Conservation (phyloP, 176 grass and related monocot genomes). For the Areca catechu region DNA sequence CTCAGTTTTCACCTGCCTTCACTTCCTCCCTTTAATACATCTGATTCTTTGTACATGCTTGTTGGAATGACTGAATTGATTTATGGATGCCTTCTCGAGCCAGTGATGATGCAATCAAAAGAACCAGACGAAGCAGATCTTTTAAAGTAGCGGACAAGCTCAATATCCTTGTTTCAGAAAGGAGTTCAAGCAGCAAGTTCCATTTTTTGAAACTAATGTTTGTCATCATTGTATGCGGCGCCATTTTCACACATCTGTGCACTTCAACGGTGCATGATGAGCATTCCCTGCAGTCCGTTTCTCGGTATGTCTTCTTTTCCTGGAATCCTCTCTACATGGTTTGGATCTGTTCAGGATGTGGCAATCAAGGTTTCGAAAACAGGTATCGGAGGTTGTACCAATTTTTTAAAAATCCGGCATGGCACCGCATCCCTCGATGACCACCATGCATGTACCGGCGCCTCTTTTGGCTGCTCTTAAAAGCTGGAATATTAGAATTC, state of each 20-base stretch:
- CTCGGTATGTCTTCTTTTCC: slow-evolving; percentile 7
- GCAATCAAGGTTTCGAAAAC: no score
- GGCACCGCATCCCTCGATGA: no score
- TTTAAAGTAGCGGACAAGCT: slow-evolving; percentile 25
- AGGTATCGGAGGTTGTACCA: no score
- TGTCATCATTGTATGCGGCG: slow-evolving; percentile 6
- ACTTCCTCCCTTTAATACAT: no score
- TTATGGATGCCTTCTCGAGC: not conserved
- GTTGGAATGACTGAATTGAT: no score
- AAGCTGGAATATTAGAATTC: no score
- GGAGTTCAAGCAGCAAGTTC: slow-evolving; percentile 18
- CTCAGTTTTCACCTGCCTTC: no score
- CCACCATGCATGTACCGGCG: no score
- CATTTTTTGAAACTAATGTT: slow-evolving; percentile 20
- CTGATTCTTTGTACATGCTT: no score
- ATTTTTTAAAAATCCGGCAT: no score
- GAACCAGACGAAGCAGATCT: slow-evolving; percentile 18
- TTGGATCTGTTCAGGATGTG: no score
- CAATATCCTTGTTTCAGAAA: slow-evolving; percentile 17
- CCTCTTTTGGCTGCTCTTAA: no score
- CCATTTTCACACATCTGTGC: slow-evolving; percentile 14
- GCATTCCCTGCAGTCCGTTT: slow-evolving; percentile 3
- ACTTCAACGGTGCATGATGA: slow-evolving; percentile 7
- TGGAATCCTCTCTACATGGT: not conserved
- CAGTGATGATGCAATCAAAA: slow-evolving; percentile 30